Conservation (phyloP, 352 stramenopile species). For the Globisporangium acanthophoron region DNA sequence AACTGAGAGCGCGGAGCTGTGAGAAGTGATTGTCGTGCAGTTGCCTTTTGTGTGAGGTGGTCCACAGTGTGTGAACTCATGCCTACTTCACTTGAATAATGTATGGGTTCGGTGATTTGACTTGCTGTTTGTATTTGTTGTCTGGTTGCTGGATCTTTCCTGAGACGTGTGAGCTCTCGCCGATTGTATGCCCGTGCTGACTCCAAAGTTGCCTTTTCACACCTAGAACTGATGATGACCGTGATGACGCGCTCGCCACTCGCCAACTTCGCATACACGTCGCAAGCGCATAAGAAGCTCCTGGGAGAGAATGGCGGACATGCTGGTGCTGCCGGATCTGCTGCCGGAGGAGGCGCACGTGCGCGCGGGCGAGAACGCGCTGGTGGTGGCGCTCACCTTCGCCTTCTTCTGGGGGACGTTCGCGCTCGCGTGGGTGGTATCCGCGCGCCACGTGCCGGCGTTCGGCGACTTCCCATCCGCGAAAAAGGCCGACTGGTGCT, state of each 20-base stretch:
- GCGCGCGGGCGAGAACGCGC: conserved; percentile 51
- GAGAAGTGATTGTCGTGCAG: background rate
- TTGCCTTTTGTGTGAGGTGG: background rate
- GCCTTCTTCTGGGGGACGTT: conserved; percentile 69
- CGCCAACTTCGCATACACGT: background rate
- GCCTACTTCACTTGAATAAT: background rate
- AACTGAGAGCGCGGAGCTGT: background rate
- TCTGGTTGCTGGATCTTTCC: background rate
- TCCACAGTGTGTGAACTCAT: background rate
- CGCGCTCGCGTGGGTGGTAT: conserved; percentile 51
- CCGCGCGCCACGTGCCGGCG: conserved; percentile 44
- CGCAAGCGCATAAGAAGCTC: background rate
- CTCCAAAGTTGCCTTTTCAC: background rate
- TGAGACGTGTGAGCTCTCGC: background rate
- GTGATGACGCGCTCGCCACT: background rate
- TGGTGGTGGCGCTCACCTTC: conserved; percentile 56
- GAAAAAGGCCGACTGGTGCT: conserved; percentile 83
- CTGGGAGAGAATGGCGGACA: background rate
- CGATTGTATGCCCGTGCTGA: background rate
- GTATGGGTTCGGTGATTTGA: background rate
- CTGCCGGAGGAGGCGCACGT: conserved; percentile 59
- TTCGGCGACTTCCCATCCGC: conserved; percentile 53
- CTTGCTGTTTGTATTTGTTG: background rate
- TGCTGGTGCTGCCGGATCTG: conserved; percentile 22
- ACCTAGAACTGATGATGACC: background rate